Evolutionary conservation across 176 grass and related monocot species (phyloP).

Genomic region (Ananas comosus): DNA sequence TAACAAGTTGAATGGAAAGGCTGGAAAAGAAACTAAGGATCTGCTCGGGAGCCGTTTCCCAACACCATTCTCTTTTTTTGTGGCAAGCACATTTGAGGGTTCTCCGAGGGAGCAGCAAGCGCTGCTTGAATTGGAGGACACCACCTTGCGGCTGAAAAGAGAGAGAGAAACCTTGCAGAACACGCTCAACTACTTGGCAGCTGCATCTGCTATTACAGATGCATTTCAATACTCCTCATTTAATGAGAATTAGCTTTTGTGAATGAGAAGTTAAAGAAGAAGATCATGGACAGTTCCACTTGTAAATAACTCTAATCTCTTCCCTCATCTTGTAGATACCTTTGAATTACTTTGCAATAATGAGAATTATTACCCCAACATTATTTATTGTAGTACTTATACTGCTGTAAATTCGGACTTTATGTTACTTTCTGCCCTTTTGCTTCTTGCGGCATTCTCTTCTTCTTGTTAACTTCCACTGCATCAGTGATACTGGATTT

Average conservation of each 20-base stretch:
- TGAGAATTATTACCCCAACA: not conserved
- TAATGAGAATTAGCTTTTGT: constrained; percentile 5
- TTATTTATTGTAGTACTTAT: no score
- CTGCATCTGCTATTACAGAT: constrained; percentile 4
- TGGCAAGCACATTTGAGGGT: not conserved
- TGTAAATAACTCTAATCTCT: not conserved
- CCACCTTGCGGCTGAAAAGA: constrained; percentile 1
- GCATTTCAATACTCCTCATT: not conserved
- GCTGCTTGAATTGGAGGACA: constrained; percentile 5
- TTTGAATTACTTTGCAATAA: not conserved
- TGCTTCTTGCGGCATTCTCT: no score
- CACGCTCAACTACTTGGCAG: constrained; percentile 4
- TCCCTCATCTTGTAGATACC: not conserved
- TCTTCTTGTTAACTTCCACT: no score
- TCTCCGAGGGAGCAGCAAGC: constrained; percentile 3
- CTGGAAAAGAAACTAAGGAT: not conserved
- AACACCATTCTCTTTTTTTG: constrained; percentile 7
- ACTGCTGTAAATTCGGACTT: no score
- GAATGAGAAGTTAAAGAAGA: no score
- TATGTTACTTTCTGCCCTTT: no score
- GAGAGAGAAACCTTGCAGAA: constrained; percentile 7
- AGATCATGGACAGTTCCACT: not conserved
- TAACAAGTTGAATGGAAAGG: constrained; percentile 5
- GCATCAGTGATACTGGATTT: no score
- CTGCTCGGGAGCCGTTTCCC: not conserved